phyloP scores from a whole-genome alignment of 371 early-diverging fungal genomes.

The Umbelopsis sp. region DNA sequence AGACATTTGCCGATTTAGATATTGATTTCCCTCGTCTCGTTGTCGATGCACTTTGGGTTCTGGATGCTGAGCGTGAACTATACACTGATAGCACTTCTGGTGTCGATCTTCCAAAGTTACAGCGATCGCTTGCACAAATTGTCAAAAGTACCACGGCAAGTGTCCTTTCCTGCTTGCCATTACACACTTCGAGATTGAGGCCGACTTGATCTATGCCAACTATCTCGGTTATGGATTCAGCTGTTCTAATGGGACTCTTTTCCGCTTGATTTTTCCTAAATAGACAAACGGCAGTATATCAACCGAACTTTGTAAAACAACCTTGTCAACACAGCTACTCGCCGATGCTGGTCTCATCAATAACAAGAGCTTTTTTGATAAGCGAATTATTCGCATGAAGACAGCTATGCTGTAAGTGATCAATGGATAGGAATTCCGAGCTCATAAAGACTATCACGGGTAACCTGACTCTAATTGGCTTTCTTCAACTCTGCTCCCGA shows the following conservation, averaged over 20 bases:
- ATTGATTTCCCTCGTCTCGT: conserved; percentile 29
- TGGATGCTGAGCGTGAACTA: conserved; percentile 39
- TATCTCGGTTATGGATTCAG: neutral
- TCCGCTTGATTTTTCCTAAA: conserved; percentile 18
- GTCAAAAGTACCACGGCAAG: neutral
- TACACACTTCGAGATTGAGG: no score
- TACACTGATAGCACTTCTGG: conserved; percentile 19
- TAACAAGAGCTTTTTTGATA: conserved; percentile 50
- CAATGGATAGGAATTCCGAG: no score
- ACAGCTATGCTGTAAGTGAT: conserved; percentile 62
- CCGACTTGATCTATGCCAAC: neutral
- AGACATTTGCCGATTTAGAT: conserved; percentile 23
- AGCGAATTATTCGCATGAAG: conserved; percentile 66
- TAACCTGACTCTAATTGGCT: neutral
- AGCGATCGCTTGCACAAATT: conserved; percentile 13
- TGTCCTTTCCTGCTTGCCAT: neutral
- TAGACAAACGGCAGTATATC: conserved; percentile 26
- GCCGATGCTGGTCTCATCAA: conserved; percentile 56
- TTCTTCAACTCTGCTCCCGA: neutral
- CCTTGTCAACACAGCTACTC: conserved; percentile 48
- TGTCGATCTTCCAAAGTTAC: neutral
- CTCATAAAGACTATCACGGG: neutral
- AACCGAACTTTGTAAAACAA: conserved; percentile 33
- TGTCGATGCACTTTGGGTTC: conserved; percentile 39
- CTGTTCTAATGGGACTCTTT: neutral